phyloP scores from a whole-genome alignment of 1,139 yeast genomes.

The Pichia sp. region DNA sequence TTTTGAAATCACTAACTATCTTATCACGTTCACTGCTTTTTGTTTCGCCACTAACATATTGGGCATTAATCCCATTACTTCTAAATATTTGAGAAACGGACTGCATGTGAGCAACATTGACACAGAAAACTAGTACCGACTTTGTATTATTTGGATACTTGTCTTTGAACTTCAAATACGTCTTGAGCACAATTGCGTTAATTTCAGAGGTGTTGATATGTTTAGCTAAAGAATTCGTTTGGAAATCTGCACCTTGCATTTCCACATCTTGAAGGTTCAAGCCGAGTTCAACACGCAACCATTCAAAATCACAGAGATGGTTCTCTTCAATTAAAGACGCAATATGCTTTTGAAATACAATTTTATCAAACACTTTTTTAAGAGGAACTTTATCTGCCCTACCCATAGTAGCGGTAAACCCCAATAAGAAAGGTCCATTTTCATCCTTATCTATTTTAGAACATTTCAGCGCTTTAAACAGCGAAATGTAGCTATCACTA shows the following conservation, averaged over 20 bases:
- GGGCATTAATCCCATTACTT: conserved; percentile 63
- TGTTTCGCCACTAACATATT: conserved; percentile 71
- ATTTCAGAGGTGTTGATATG: conserved; percentile 54
- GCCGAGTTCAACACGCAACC: conserved; percentile 53
- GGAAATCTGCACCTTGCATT: conserved; percentile 48
- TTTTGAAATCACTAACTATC: conserved; percentile 56
- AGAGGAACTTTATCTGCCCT: conserved; percentile 68
- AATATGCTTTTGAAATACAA: conserved; percentile 69
- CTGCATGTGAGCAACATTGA: conserved; percentile 65
- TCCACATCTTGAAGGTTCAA: conserved; percentile 39
- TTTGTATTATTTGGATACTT: conserved; percentile 37
- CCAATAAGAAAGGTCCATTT: conserved; percentile 45
- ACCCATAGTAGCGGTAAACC: conserved; percentile 82
- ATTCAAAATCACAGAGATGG: conserved; percentile 68
- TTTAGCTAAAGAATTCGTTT: conserved; percentile 46
- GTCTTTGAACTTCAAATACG: conserved; percentile 51
- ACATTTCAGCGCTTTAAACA: conserved; percentile 61
- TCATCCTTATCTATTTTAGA: conserved; percentile 39
- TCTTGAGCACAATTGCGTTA: conserved; percentile 54
- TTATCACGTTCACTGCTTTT: conserved; percentile 48
- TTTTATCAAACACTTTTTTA: conserved; percentile 62
- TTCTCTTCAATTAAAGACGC: conserved; percentile 66
- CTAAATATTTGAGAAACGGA: conserved; percentile 55
- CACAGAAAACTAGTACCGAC: conserved; percentile 78
- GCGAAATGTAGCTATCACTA: conserved; percentile 61